Percentiles rank a stretch among this genome's conserved stretches.
phyloP scores from a whole-genome alignment of 495 filamentous ascomycete genomes.

The Pseudevernia furfuracea region DNA sequence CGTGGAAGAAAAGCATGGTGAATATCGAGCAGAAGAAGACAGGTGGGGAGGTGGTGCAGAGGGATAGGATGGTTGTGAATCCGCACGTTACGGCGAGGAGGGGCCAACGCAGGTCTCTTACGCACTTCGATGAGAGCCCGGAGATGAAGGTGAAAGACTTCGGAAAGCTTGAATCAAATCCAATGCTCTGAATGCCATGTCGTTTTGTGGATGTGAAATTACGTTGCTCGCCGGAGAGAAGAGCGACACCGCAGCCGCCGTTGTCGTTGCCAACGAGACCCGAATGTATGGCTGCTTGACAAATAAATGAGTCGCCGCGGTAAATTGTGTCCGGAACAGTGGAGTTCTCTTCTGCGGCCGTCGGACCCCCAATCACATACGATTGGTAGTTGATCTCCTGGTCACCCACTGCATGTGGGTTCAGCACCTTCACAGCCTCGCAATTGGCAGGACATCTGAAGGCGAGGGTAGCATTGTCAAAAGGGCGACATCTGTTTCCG shows the following conservation, averaged over 20 bases:
- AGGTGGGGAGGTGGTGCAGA: constrained; percentile 60
- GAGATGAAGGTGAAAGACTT: constrained; percentile 59
- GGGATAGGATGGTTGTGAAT: constrained; percentile 56
- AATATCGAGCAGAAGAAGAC: constrained; percentile 69
- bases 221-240: constrained; percentile 58
- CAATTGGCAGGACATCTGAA: constrained; percentile 81
- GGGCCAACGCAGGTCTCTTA: constrained; percentile 63
- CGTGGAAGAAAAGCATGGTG: constrained; percentile 66
- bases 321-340: constrained; percentile 46
- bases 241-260: constrained; percentile 71
- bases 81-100: constrained; percentile 64
- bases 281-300: constrained; percentile 70
- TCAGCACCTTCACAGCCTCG: constrained; percentile 53
- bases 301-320: constrained; percentile 77
- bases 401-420: constrained; percentile 67
- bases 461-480: constrained; percentile 56
- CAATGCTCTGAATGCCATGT: constrained; percentile 59
- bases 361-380: constrained; percentile 68
- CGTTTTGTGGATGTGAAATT: constrained; percentile 51
- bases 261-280: constrained; percentile 58
- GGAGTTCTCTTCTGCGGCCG: constrained; percentile 33
- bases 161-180: constrained; percentile 72
- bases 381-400: constrained; percentile 61
- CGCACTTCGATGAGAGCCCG: constrained; percentile 38
- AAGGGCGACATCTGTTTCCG: constrained; percentile 75